These are phyloP conservation scores for Fusarium kyushuense DNA, from an alignment of 2,329 filamentous ascomycete genomes.

Conservation along the genomic window DNA sequence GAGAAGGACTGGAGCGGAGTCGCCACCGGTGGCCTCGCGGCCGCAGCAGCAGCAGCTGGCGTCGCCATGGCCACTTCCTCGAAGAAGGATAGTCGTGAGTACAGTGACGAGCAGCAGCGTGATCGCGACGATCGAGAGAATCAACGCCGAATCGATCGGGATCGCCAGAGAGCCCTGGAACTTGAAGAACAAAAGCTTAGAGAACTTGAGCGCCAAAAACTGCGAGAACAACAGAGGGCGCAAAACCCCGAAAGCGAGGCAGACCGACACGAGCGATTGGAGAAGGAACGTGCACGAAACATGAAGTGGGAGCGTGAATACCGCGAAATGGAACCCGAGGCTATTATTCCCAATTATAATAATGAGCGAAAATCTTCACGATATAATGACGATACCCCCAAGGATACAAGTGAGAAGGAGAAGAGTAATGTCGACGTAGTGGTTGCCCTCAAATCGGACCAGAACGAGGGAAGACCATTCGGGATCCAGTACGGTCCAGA, in stretches of 20 bases:
- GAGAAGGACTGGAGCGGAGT: slow-evolving; percentile 57
- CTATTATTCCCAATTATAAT: slow-evolving; percentile 47
- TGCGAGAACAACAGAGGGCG: slow-evolving; percentile 21
- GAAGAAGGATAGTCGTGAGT: slow-evolving; percentile 34
- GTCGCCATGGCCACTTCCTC: slow-evolving; percentile 48
- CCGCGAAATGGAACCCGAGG: slow-evolving; percentile 49
- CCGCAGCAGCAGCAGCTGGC: slow-evolving; percentile 61
- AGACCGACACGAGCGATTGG: slow-evolving; percentile 33
- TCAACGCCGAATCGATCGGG: slow-evolving; percentile 39
- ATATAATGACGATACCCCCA: slow-evolving; percentile 49
- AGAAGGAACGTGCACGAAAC: slow-evolving; percentile 36
- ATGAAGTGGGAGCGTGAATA: slow-evolving; percentile 41
- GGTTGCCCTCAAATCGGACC: slow-evolving; percentile 43
- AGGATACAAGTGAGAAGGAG: slow-evolving; percentile 45
- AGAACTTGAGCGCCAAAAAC: slow-evolving; percentile 41
- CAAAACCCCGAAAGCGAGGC: slow-evolving; percentile 17
- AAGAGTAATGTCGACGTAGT: slow-evolving; percentile 45
- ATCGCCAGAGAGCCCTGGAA: slow-evolving; percentile 35
- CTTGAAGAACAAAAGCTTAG: slow-evolving; percentile 35
- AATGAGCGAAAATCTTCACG: slow-evolving; percentile 51
- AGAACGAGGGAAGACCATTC: slow-evolving; percentile 46
- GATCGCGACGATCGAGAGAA: slow-evolving; percentile 34
- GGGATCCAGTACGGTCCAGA: slow-evolving; percentile 49
- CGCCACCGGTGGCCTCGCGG: slow-evolving; percentile 62
- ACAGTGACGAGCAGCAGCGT: slow-evolving; percentile 39